Evolutionary conservation across 2,329 filamentous ascomycete genomes (phyloP).

Genomic region (Cladosporium sp.): DNA sequence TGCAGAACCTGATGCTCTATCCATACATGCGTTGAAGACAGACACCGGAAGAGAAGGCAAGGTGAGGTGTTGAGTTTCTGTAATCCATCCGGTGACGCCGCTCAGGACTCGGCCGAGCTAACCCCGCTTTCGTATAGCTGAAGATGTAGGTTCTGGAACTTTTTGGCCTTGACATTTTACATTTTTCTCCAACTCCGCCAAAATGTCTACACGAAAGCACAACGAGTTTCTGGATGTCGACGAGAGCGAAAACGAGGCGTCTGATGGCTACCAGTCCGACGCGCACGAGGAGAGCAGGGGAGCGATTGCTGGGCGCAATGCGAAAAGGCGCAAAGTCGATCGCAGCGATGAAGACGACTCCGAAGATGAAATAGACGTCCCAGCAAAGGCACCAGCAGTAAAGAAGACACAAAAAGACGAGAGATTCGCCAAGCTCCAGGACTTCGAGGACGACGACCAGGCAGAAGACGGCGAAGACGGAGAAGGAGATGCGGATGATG

Average conservation of each 20-base stretch:
- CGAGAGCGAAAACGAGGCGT: constrained; percentile 41
- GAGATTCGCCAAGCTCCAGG: constrained; percentile 18
- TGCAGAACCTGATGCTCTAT: no score
- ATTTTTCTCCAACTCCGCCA: not conserved
- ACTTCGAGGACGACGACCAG: constrained; percentile 24
- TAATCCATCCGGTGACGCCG: no score
- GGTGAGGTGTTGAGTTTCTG: no score
- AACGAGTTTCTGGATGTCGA: constrained; percentile 63
- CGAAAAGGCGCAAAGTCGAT: constrained; percentile 62
- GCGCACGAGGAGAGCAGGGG: constrained; percentile 64
- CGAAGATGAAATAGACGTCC: constrained; percentile 17
- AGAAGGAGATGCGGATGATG: constrained; percentile 20
- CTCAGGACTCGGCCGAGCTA: no score
- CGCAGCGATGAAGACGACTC: constrained; percentile 37
- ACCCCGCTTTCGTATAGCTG: no score
- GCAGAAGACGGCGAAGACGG: constrained; percentile 18
- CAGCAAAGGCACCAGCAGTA: constrained; percentile 15
- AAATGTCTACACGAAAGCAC: constrained; percentile 64
- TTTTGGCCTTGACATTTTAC: not conserved
- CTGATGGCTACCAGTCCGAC: constrained; percentile 62
- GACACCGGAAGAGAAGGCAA: no score
- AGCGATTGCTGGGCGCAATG: constrained; percentile 38
- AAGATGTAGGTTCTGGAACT: not conserved
- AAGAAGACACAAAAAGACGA: constrained; percentile 15
- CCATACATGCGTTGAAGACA: no score